Conservation (phyloP, 495 filamentous ascomycete genomes). For the Xylaria cubensis region DNA sequence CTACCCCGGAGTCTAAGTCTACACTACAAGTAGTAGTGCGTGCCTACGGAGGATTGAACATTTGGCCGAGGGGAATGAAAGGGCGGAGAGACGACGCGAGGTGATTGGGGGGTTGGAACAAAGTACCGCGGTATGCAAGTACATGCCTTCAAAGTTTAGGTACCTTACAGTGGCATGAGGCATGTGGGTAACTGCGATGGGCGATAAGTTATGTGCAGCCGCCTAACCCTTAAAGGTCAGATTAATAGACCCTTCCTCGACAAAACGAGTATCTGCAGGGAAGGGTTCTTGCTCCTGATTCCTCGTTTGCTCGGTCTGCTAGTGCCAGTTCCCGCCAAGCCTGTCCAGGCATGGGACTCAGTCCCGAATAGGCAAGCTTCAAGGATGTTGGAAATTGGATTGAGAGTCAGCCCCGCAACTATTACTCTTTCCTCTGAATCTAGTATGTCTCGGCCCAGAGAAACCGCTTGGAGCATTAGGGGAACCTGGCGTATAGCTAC, state of each 20-base stretch:
- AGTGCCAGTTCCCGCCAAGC: constrained; percentile 9
- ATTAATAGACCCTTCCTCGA: background rate
- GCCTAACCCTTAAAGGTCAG: background rate
- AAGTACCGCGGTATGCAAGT: background rate
- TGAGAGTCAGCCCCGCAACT: background rate
- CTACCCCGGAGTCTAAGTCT: background rate
- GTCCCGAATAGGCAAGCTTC: constrained; percentile 20
- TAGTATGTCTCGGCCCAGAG: background rate
- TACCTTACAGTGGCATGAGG: background rate
- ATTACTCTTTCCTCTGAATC: background rate
- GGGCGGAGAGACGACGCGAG: background rate
- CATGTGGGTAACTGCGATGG: background rate
- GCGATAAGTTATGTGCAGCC: background rate
- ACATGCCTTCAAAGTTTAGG: background rate
- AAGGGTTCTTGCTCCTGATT: constrained; percentile 16
- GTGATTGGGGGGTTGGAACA: background rate
- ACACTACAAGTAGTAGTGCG: background rate
- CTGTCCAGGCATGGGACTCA: background rate
- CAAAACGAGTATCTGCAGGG: constrained; percentile 22
- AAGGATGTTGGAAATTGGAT: constrained; percentile 23
- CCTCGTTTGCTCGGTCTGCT: constrained; percentile 12
- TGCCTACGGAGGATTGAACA: constrained; percentile 2
- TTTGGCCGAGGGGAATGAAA: constrained; percentile 7
- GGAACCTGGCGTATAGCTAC: background rate
- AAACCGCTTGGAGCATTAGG: constrained; percentile 2